A percentile compares a stretch with the other conserved stretches of the same genome.
Conservation (phyloP, 441 rosid genomes). For the Gossypium davidsonii region DNA sequence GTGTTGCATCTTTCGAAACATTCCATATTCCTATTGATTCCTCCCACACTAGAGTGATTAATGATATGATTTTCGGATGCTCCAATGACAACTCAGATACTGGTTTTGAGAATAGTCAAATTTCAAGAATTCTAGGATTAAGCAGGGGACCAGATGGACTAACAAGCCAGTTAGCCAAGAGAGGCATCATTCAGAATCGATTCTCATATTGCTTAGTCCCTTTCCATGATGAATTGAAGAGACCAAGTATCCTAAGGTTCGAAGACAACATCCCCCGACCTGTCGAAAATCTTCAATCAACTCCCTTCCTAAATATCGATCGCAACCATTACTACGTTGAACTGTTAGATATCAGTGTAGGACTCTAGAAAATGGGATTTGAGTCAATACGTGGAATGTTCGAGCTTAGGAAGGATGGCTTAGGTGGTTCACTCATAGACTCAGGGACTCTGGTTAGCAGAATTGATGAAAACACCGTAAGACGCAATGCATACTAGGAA, state of each 20-base stretch:
- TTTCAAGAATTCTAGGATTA: constrained; percentile 8
- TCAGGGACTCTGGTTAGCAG: not conserved
- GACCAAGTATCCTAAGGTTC: not conserved
- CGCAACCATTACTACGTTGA: not conserved
- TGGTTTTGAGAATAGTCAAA: not conserved
- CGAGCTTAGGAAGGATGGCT: not conserved
- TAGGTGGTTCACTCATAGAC: constrained; percentile 8
- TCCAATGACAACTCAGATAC: not conserved
- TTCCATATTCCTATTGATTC: not conserved
- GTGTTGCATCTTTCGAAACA: not conserved
- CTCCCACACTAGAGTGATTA: not conserved
- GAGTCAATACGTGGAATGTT: not conserved
- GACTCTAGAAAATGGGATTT: not conserved
- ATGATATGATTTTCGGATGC: not conserved
- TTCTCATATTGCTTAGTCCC: constrained; percentile 16
- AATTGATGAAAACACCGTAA: not conserved
- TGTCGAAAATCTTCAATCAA: not conserved
- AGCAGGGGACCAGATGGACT: not conserved
- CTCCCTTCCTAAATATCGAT: not conserved
- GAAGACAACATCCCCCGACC: not conserved
- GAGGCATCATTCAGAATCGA: not conserved
- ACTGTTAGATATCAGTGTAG: constrained; percentile 4
- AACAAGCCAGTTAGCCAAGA: not conserved
- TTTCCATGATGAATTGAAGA: not conserved
- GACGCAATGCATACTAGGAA: not conserved